Base-by-base conservation (phyloP, 2,329 filamentous ascomycete genomes). In the Monilinia vaccinii-corymbosi region DNA sequence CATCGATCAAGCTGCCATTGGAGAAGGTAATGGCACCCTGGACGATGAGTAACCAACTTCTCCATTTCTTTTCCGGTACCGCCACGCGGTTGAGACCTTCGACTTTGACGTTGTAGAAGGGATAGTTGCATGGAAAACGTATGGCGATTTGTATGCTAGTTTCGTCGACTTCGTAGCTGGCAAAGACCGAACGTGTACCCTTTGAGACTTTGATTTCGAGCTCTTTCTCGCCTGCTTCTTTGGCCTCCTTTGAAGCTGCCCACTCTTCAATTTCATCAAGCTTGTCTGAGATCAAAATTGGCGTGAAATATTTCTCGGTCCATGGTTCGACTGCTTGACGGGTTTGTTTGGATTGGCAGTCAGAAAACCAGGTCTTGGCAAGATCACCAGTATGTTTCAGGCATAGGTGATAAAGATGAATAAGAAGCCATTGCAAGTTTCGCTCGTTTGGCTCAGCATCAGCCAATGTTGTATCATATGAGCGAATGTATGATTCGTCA, bases 11-110 rank as follows among this genome's bases (percentile, higher is more conserved):
- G 71, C 83, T 89, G 58, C 91, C 91, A 69, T 94, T 93, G 63
- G 90, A 89, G 71, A 97, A 96, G 46, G 90, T 93, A 68, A 99
- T 97, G 48, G 94, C 91, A 5, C 91, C 92, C 67, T 97, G 89
- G 4, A 90, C 93, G 9, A 86, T 91, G 69, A 90, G 81, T 63
- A 97, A 80, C 92, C 93, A 97, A 63, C 81, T 87, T 73, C 91
- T 86, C 93, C 94, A 99, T 71, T 94, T 96, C 73, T 86, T 86
- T 70, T 97, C 92, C 62, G 86, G 87, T 31, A 97, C 90, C 0
- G 89, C 91, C 2, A 97, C 91, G 14, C 93, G 86, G 67, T 88
- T 90, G 23, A 92, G 77, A 10, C 91, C 86, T 3, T 85, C 78
- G 0, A 97, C 91, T 10, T 82, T 78, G 1, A 95, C 89, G 1